Percentiles rank a stretch among this genome's conserved stretches.
phyloP scores from a whole-genome alignment of 2,329 filamentous ascomycete species.

The Corynespora cassiicola region DNA sequence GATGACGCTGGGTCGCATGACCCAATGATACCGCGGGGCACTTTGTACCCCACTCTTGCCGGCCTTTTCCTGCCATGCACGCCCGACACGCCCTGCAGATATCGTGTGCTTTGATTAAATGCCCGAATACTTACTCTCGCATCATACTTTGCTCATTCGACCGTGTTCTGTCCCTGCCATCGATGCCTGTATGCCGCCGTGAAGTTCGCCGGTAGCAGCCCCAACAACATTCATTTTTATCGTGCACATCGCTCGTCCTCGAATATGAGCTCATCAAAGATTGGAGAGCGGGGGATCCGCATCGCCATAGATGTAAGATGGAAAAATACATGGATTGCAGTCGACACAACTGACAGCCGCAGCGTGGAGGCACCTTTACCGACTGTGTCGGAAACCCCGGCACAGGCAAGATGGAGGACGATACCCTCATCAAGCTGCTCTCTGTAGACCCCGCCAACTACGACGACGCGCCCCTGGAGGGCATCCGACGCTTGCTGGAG shows the following conservation, averaged over 20 bases:
- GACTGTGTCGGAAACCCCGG: conserved; percentile 86
- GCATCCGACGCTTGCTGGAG: conserved; percentile 84
- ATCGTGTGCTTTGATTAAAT: no score
- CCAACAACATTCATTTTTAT: no score
- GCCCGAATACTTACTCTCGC: no score
- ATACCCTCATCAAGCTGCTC: conserved; percentile 85
- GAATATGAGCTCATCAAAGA: conserved; percentile 33
- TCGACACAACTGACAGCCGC: conserved; percentile 15
- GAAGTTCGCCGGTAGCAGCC: no score
- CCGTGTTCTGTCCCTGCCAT: no score
- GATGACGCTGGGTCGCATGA: no score
- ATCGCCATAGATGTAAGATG: conserved; percentile 68
- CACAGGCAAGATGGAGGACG: conserved; percentile 71
- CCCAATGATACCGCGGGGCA: no score
- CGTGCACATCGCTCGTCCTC: conserved; percentile 6
- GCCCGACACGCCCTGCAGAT: no score
- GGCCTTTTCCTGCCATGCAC: no score
- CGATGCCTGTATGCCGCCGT: no score
- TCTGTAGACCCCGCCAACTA: conserved; percentile 93
- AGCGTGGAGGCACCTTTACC: conserved; percentile 88
- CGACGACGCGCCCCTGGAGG: conserved; percentile 87
- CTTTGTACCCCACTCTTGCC: no score
- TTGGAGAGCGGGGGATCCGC: conserved; percentile 65
- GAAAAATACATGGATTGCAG: neutral
- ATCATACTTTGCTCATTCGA: no score